Conservation (phyloP, 768 basidiomycete genomes). For the Lentinula sp. region DNA sequence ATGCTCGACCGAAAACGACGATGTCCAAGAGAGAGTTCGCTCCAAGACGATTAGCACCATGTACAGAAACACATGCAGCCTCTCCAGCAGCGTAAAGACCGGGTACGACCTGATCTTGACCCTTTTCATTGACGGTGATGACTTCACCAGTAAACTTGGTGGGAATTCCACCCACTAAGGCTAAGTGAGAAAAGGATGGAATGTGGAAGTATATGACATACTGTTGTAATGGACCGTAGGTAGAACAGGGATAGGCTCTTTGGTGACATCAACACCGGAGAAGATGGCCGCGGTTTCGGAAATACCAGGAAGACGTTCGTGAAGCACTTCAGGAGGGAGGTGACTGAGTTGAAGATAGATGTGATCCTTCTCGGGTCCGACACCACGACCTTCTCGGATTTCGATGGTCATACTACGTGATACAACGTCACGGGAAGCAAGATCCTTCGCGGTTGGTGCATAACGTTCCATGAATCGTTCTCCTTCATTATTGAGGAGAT, state of each 20-base stretch:
- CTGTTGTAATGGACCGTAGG: conserved; percentile 99
- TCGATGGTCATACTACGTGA: conserved; percentile 99
- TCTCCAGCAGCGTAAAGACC: conserved; percentile 98
- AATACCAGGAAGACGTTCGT: conserved; percentile 96
- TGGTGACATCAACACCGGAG: conserved; percentile 97
- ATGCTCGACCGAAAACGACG: conserved; percentile 99
- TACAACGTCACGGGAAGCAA: conserved; percentile 98
- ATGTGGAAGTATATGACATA: conserved; percentile 33
- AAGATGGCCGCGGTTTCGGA: conserved; percentile 99
- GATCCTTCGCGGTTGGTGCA: conserved; percentile 98
- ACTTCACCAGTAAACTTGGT: conserved; percentile 98
- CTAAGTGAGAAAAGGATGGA: conserved; percentile 9
- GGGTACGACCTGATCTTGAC: conserved; percentile 91
- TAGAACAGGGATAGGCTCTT: conserved; percentile 97
- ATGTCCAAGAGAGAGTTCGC: conserved; percentile 99
- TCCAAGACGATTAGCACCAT: conserved; percentile 98
- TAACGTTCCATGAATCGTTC: conserved; percentile 99
- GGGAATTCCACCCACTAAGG: conserved; percentile 95
- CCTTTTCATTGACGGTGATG: conserved; percentile 79
- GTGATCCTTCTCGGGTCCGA: conserved; percentile 98
- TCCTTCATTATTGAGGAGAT: conserved; percentile 95
- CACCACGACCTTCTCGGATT: conserved; percentile 97
- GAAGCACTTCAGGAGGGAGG: conserved; percentile 90
- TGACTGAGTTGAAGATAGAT: conserved; percentile 96
- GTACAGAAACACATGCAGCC: conserved; percentile 97